These are phyloP conservation scores for Fraxinus platypoda DNA, from an alignment of 305 asterid genomes.

Conservation along the genomic window DNA sequence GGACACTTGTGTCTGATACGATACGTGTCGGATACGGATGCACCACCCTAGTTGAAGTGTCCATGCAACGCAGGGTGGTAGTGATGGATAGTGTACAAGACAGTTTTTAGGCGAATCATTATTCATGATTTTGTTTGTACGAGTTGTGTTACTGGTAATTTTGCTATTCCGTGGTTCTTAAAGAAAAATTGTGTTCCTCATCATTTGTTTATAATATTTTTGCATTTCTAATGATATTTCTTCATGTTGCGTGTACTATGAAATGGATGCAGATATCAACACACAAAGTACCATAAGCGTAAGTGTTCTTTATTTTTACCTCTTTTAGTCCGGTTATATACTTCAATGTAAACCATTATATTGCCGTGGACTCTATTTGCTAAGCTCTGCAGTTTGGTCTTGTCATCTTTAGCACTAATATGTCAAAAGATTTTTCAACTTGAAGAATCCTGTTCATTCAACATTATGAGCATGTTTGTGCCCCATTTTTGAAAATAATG, in stretches of 20 bases:
- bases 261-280: conserved; percentile 79
- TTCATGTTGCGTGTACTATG: conserved; percentile 48
- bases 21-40: background rate
- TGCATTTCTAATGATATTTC: conserved; percentile 35
- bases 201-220: conserved; percentile 7
- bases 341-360: background rate
- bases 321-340: conserved; percentile 11
- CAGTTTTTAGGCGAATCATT: background rate
- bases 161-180: background rate
- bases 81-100: background rate
- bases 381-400: background rate
- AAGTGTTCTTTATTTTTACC: conserved; percentile 42
- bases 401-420: background rate
- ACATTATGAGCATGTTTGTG: background rate
- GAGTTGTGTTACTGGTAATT: conserved; percentile 2
- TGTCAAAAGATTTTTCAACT: background rate
- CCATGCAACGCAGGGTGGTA: background rate
- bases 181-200: background rate
- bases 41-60: background rate
- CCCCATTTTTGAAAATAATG: background rate
- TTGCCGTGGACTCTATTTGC: background rate
- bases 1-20: background rate
- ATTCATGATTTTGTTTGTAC: conserved; percentile 7
- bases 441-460: background rate
- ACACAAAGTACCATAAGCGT: conserved; percentile 98